Evolutionary conservation across 108 stramenopile species (phyloP), one percentile per base, ranked within the genome.

Genomic region (Parietichytrium sp.): DNA sequence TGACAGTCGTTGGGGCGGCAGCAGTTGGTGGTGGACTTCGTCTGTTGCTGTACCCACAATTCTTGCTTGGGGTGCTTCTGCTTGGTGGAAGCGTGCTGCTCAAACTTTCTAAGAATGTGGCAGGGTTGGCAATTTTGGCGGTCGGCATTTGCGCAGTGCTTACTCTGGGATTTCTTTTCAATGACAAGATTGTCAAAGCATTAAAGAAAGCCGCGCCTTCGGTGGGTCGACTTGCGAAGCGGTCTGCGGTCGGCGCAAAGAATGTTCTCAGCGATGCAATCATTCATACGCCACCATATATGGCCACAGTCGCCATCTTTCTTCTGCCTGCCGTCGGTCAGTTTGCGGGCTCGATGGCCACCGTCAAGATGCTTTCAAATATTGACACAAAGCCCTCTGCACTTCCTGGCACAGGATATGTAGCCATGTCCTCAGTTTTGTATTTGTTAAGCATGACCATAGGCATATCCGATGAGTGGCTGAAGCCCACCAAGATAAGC

Each of bases 401-500:
- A 25, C 20, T 72, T n/a, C 61, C 61, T 25, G 61, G 61, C n/a
- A 42, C 61, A 16, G 20, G 61, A 33, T 72, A 45, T 38, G 42
- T 72, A 6, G 42, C 8, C 10, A 25, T 72, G 15, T 72, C 45
- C 33, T 72, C 61, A 6, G 16, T 72, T 6, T 33, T 72, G 6
- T 72, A 72, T 25, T 20, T 72, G 15, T 33, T 33, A 10, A 72
- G 38, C 29, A 33, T 72, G 1, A 72, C 61, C 15, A 33, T 72
- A 12, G 61, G 61, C 8, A 38, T 72, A 45, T 72, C 61, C 1
- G 20, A 25, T 6, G 23, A 33, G 2, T 72, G 61, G 61, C 61
- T 72, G 38, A 72, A 72, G 42, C 61, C 61, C 10, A 72, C 38
- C 42, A 72, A 72, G 42, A 20, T 72, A 8, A 72, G 61, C 42